Evolutionary conservation across 2,329 filamentous ascomycete genomes (phyloP).

Genomic region (Stagonosporopsis rhizophila): DNA sequence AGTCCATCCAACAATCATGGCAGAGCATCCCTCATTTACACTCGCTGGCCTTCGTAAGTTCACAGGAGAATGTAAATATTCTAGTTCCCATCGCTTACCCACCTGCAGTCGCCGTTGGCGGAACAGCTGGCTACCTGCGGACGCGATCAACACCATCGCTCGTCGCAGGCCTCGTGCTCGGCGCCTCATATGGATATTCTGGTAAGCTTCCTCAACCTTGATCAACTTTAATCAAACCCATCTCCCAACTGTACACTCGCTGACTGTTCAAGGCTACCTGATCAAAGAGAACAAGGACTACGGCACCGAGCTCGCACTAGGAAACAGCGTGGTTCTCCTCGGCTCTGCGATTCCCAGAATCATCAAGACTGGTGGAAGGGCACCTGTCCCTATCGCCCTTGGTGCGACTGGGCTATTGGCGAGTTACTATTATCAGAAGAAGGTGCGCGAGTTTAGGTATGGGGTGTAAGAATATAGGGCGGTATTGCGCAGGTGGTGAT

Average conservation of each 20-base stretch:
- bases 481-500: too few relatives aligned
- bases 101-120: slow-evolving; percentile 32
- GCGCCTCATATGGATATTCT: slow-evolving; percentile 35
- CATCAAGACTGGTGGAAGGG: slow-evolving; percentile 37
- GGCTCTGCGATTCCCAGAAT: slow-evolving; percentile 38
- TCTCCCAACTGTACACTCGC: background rate
- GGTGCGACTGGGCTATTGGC: slow-evolving; percentile 35
- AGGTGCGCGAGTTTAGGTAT: slow-evolving; percentile 40
- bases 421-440: slow-evolving; percentile 40
- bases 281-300: slow-evolving; percentile 42
- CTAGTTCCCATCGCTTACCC: slow-evolving; percentile 7
- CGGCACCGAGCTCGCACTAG: slow-evolving; percentile 37
- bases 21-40: slow-evolving; percentile 41
- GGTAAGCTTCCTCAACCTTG: slow-evolving; percentile 17
- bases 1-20: slow-evolving; percentile 23
- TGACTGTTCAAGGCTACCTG: slow-evolving; percentile 26
- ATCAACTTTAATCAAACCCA: background rate
- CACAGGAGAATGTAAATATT: too few relatives aligned
- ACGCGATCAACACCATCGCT: slow-evolving; percentile 40
- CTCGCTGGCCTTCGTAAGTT: slow-evolving; percentile 37
- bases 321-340: slow-evolving; percentile 33
- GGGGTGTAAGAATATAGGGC: slow-evolving; percentile 24
- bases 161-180: slow-evolving; percentile 36
- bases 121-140: slow-evolving; percentile 38
- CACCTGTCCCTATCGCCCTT: slow-evolving; percentile 36